Percentiles rank a stretch among this genome's conserved stretches.
phyloP scores from a whole-genome alignment of 2,329 filamentous ascomycete species.

The Colletotrichum tabaci region DNA sequence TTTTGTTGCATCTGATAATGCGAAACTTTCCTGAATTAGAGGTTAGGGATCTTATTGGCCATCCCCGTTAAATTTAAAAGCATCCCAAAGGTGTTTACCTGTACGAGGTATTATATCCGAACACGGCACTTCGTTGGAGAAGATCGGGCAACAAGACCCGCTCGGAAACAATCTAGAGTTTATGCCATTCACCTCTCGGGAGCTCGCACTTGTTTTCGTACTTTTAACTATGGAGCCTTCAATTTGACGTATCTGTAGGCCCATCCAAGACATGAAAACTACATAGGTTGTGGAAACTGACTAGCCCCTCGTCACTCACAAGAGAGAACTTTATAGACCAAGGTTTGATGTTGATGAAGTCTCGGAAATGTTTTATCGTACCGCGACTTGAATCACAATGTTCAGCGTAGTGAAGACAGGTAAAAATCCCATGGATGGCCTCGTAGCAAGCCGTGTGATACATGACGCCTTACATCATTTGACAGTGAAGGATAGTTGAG shows the following conservation, averaged over 20 bases:
- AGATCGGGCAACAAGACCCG: neutral
- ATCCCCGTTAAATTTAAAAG: no score
- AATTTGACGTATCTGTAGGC: neutral
- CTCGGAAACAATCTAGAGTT: neutral
- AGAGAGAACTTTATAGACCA: no score
- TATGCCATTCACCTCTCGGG: no score
- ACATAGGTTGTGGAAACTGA: no score
- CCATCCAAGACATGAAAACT: no score
- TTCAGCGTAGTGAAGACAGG: neutral
- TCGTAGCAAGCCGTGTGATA: neutral
- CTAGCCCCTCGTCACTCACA: no score
- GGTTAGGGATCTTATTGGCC: neutral
- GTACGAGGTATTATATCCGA: no score
- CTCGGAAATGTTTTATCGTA: no score
- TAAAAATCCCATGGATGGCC: neutral
- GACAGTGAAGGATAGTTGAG: neutral
- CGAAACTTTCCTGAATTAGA: neutral
- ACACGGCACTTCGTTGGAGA: neutral
- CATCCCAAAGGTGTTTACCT: no score
- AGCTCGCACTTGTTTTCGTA: neutral
- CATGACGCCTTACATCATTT: neutral
- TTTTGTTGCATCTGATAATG: constrained; percentile 17
- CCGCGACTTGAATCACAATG: neutral
- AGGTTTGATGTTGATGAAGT: no score
- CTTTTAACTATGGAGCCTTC: no score